Conservation (phyloP, 805 yeast genomes). For the Ogataea polymorpha region DNA sequence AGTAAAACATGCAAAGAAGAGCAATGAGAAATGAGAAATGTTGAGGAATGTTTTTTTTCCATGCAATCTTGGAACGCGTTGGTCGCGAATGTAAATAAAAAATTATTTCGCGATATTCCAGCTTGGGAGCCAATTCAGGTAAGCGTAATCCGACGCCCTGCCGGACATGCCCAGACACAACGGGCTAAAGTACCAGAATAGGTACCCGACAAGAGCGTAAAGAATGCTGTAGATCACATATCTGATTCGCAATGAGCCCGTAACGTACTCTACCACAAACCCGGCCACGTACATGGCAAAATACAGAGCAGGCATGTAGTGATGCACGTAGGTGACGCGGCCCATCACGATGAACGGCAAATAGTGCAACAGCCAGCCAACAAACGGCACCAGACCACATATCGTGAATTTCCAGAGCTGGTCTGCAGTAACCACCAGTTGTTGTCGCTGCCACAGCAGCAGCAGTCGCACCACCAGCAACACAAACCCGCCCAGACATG, state of each 20-base stretch:
- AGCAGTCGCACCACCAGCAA: slow-evolving; percentile 38
- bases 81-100: slow-evolving; percentile 6
- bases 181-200: slow-evolving; percentile 60
- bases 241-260: slow-evolving; percentile 30
- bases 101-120: slow-evolving; percentile 14
- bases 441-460: slow-evolving; percentile 70
- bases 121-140: slow-evolving; percentile 44
- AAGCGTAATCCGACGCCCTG: slow-evolving; percentile 35
- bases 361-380: slow-evolving; percentile 79
- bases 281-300: slow-evolving; percentile 62
- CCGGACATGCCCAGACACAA: slow-evolving; percentile 68
- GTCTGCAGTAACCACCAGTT: slow-evolving; percentile 34
- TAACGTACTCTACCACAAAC: slow-evolving; percentile 48
- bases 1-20: slow-evolving; percentile 40
- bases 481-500: slow-evolving; percentile 43
- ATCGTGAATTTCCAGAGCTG: slow-evolving; percentile 34
- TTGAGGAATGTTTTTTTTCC: slow-evolving; percentile 1
- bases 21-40: slow-evolving; percentile 1
- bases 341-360: slow-evolving; percentile 78
- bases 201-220: slow-evolving; percentile 43
- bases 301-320: slow-evolving; percentile 79
- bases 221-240: slow-evolving; percentile 37
- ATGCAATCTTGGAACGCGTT: slow-evolving; percentile 7
- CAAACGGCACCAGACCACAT: slow-evolving; percentile 75
- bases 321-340: slow-evolving; percentile 83